phyloP scores from a whole-genome alignment of 352 stramenopile species.

The Blastocystis sp. region DNA sequence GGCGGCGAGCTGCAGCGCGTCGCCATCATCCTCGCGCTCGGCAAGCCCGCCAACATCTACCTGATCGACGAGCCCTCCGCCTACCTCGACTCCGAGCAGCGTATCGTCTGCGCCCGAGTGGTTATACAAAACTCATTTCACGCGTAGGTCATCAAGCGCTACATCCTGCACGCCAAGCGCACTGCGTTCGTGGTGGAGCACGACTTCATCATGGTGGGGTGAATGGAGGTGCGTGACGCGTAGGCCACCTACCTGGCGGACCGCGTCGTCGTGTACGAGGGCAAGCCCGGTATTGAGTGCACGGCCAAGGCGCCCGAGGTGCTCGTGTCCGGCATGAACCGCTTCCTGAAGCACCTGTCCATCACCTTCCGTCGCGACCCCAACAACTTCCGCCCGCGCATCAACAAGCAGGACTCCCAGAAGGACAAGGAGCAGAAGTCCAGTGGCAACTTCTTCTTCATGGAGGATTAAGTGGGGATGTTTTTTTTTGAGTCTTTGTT shows the following conservation, averaged over 20 bases:
- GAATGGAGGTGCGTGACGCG: neutral
- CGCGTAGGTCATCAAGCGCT: conserved; percentile 93
- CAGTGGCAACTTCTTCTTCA: conserved; percentile 95
- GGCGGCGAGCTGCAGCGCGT: conserved; percentile 98
- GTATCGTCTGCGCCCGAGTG: conserved; percentile 91
- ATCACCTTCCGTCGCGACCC: conserved; percentile 99
- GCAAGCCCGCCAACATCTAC: conserved; percentile 97
- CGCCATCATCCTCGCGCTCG: conserved; percentile 93
- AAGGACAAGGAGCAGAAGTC: conserved; percentile 96
- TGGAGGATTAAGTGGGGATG: conserved; percentile 80
- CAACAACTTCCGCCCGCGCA: conserved; percentile 94
- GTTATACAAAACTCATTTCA: neutral
- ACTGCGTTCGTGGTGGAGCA: conserved; percentile 99
- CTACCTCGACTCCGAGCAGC: conserved; percentile 98
- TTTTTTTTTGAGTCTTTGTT: neutral
- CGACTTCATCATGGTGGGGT: conserved; percentile 97
- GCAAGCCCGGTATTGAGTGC: conserved; percentile 91
- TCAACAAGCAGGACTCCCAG: conserved; percentile 88
- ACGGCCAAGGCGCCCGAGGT: conserved; percentile 89
- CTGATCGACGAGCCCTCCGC: conserved; percentile 98
- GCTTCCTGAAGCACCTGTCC: conserved; percentile 95
- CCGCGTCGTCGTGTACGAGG: conserved; percentile 80
- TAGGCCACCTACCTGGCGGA: conserved; percentile 90
- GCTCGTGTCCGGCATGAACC: conserved; percentile 96
- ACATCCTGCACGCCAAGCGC: conserved; percentile 99